Evolutionary conservation across 148 eudicot species (phyloP).

Genomic region (Amaranthus cruentus): DNA sequence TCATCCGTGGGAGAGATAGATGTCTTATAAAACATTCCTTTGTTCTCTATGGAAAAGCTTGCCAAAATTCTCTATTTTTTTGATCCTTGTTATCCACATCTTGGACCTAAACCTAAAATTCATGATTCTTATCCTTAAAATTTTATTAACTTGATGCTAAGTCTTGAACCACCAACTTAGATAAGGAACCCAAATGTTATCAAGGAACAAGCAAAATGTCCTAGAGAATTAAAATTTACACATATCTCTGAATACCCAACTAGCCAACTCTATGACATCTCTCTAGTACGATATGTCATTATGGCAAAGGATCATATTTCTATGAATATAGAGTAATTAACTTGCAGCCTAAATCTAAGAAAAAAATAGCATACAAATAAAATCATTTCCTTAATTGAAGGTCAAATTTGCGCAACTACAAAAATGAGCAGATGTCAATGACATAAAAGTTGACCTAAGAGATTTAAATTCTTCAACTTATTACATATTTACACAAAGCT

Average conservation of each 20-base stretch:
- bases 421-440: neutral
- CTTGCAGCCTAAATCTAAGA: neutral
- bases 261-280: neutral
- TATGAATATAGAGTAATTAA: no score
- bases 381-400: neutral
- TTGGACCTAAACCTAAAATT: neutral
- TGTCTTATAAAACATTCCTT: no score
- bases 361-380: neutral
- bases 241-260: neutral
- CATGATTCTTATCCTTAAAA: neutral
- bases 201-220: neutral
- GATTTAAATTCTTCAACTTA: neutral
- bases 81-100: no score
- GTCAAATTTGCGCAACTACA: neutral
- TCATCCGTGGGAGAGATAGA: no score
- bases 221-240: neutral
- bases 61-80: no score
- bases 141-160: neutral
- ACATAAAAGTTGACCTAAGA: neutral
- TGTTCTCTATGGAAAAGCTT: no score
- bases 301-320: no score
- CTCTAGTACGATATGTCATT: neutral
- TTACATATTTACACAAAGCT: neutral
- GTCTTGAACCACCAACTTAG: neutral
- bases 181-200: neutral